Conservation (phyloP, 106 monocot genomes). For the Apostasia ramifera region DNA sequence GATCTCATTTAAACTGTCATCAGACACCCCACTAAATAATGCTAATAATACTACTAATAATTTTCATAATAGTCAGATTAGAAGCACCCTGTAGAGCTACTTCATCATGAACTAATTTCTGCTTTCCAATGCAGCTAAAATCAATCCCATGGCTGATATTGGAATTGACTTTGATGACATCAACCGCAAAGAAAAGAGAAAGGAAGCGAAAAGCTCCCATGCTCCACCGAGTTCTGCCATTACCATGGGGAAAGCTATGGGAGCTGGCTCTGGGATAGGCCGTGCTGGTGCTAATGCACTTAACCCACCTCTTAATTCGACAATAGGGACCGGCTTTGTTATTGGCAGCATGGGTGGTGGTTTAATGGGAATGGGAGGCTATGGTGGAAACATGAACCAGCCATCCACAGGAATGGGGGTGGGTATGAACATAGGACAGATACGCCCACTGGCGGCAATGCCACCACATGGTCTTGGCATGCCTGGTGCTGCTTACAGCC, state of each 20-base stretch:
- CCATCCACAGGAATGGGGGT: conserved; percentile 3
- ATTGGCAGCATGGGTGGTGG: conserved; percentile 2
- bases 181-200: conserved; percentile 79
- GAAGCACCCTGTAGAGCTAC: background rate
- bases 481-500: background rate
- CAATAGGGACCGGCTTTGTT: background rate
- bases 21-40: background rate
- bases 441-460: too few relatives aligned
- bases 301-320: background rate
- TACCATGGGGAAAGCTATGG: conserved; percentile 96
- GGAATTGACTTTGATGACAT: conserved; percentile 89
- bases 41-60: background rate
- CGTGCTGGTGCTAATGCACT: conserved; percentile 2
- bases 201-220: conserved; percentile 32
- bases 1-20: background rate
- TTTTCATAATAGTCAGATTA: background rate
- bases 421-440: conserved; percentile 9
- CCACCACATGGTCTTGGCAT: background rate
- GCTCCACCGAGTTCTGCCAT: conserved; percentile 51
- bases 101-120: background rate
- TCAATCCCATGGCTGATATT: conserved; percentile 64
- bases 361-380: conserved; percentile 5
- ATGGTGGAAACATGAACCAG: conserved; percentile 6
- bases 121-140: conserved; percentile 37
- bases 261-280: conserved; percentile 55